Evolutionary conservation across 2,329 filamentous ascomycete genomes (phyloP).

Genomic region (Xylaria sp.): DNA sequence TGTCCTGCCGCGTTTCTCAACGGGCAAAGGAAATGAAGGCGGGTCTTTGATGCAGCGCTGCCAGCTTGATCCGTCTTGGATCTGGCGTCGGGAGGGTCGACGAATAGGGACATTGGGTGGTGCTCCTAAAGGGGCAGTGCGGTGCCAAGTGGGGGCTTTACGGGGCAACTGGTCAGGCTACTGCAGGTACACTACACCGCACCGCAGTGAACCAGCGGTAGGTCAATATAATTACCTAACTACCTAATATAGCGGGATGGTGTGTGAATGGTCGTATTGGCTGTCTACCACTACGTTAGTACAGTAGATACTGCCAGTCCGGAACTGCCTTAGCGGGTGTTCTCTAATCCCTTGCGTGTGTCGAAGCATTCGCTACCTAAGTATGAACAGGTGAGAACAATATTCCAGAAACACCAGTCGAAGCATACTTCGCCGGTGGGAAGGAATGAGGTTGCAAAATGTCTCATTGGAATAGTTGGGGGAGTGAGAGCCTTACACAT

Average conservation of each 20-base stretch:
- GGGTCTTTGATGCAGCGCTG: slow-evolving; percentile 17
- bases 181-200: slow-evolving; percentile 24
- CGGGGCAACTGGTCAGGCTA: slow-evolving; percentile 9
- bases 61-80: slow-evolving; percentile 14
- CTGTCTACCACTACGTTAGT: no score
- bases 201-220: no score
- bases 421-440: background rate
- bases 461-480: slow-evolving; percentile 13
- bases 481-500: slow-evolving; percentile 4
- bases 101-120: slow-evolving; percentile 26
- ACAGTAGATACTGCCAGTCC: no score
- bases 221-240: no score
- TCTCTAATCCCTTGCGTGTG: background rate
- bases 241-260: no score
- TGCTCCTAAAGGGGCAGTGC: slow-evolving; percentile 22
- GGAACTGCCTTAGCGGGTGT: no score
- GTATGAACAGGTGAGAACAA: background rate
- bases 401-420: slow-evolving; percentile 7
- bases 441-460: slow-evolving; percentile 1
- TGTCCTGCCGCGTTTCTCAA: background rate
- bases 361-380: background rate
- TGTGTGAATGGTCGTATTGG: background rate
- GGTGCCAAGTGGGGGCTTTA: slow-evolving; percentile 1
- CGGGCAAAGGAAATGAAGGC: slow-evolving; percentile 30
- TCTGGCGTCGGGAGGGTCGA: slow-evolving; percentile 8